Percentiles rank a stretch among this genome's conserved stretches.
phyloP scores from a whole-genome alignment of 495 filamentous ascomycete species.

The Schizothecium vesticola region DNA sequence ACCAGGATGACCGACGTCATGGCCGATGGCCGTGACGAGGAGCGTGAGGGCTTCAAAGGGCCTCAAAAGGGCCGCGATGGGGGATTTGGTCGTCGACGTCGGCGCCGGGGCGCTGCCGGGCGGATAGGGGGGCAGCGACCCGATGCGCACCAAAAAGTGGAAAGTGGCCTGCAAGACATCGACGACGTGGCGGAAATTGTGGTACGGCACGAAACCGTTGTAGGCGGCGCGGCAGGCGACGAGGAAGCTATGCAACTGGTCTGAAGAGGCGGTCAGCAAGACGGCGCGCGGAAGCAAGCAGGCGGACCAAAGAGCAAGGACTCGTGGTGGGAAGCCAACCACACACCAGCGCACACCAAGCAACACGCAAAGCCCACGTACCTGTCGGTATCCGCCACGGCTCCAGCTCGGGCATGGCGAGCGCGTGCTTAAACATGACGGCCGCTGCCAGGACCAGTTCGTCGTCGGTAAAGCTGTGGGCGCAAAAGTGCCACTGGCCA shows the following conservation, averaged over 20 bases:
- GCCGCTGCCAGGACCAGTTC: constrained; percentile 75
- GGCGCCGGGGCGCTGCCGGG: constrained; percentile 15
- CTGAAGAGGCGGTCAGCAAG: constrained; percentile 34
- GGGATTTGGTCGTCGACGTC: constrained; percentile 41
- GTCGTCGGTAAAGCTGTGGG: constrained; percentile 82
- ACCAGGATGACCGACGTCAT: constrained; percentile 95
- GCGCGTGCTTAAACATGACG: constrained; percentile 83
- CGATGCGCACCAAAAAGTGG: constrained; percentile 80
- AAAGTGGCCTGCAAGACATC: constrained; percentile 95
- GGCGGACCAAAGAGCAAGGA: neutral
- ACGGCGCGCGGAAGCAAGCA: constrained; percentile 8
- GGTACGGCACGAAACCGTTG: constrained; percentile 94
- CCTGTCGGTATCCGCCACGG: constrained; percentile 71
- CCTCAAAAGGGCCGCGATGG: constrained; percentile 64
- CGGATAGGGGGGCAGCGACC: constrained; percentile 65
- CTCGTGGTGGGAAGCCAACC: neutral
- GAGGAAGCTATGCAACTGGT: constrained; percentile 70
- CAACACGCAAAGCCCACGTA: constrained; percentile 33
- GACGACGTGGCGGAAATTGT: constrained; percentile 96
- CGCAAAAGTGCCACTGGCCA: constrained; percentile 81
- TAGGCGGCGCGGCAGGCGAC: constrained; percentile 82
- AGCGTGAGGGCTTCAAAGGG: constrained; percentile 87
- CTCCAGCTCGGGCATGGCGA: constrained; percentile 74
- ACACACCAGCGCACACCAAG: neutral
- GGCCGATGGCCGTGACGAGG: constrained; percentile 89